Percentiles rank a stretch among this genome's conserved stretches.
phyloP scores from a whole-genome alignment of 1,139 yeast genomes.

The Yamadazyma conglobata region DNA sequence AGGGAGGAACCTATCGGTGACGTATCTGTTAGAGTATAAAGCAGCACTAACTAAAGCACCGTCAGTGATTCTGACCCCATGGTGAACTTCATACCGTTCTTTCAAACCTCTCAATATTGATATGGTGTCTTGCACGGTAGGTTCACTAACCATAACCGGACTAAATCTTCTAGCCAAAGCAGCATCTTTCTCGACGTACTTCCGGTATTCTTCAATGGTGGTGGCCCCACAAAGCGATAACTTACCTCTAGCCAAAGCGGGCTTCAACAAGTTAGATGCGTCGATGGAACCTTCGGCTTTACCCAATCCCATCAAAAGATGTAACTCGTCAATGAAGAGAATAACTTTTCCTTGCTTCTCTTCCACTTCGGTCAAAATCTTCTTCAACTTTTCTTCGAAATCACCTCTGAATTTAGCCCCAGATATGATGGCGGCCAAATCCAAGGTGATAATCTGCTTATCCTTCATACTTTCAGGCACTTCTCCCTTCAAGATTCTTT shows the following conservation, averaged over 20 bases:
- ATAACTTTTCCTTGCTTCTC: conserved; percentile 75
- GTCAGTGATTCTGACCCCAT: conserved; percentile 95
- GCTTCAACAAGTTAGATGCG: conserved; percentile 89
- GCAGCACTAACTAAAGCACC: conserved; percentile 94
- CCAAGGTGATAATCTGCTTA: conserved; percentile 78
- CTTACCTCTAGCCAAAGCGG: conserved; percentile 90
- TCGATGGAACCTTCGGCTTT: conserved; percentile 95
- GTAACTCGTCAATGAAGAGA: conserved; percentile 89
- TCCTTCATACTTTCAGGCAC: conserved; percentile 93
- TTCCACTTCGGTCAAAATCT: conserved; percentile 82
- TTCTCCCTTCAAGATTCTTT: conserved; percentile 82
- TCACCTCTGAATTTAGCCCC: conserved; percentile 97
- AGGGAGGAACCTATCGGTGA: conserved; percentile 87
- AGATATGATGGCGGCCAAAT: conserved; percentile 83
- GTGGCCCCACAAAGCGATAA: conserved; percentile 97
- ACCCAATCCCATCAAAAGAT: conserved; percentile 86
- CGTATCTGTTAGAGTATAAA: conserved; percentile 81
- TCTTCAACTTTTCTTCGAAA: conserved; percentile 85
- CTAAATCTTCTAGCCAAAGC: conserved; percentile 91
- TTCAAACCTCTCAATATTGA: conserved; percentile 90
- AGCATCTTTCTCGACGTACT: conserved; percentile 88
- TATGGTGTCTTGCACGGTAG: conserved; percentile 88
- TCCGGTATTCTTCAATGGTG: conserved; percentile 80
- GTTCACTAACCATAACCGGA: conserved; percentile 82
- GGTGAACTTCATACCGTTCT: conserved; percentile 94